Percentiles rank a stretch among this genome's conserved stretches.
Evolutionary conservation across 495 filamentous ascomycete species (phyloP).

Genomic region (Parathielavia appendiculata): DNA sequence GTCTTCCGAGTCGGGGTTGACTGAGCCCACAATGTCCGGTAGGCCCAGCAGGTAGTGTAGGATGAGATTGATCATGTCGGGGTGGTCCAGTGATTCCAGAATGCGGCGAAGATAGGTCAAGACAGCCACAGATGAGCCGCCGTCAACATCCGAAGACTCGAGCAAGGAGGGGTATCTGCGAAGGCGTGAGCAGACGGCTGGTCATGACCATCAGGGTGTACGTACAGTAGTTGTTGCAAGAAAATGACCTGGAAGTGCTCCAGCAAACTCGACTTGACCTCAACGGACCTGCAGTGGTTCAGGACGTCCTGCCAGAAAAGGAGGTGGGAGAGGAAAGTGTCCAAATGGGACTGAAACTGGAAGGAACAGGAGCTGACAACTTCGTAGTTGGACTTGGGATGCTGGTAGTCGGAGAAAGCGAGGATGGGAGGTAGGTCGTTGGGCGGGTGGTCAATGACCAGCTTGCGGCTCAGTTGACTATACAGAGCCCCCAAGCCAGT

Average conservation of each 20-base stretch:
- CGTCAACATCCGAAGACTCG: constrained; percentile 93
- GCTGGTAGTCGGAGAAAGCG: constrained; percentile 75
- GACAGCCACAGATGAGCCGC: constrained; percentile 92
- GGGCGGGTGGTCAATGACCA: constrained; percentile 55
- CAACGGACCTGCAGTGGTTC: constrained; percentile 85
- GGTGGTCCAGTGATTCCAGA: constrained; percentile 82
- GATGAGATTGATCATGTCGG: constrained; percentile 86
- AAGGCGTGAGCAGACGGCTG: constrained; percentile 15
- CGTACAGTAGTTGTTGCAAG: constrained; percentile 86
- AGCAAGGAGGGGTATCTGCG: constrained; percentile 86
- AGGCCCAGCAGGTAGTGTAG: constrained; percentile 87
- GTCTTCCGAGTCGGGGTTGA: constrained; percentile 24
- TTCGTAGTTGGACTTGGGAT: constrained; percentile 55
- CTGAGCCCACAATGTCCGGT: constrained; percentile 44
- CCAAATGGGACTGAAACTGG: constrained; percentile 72
- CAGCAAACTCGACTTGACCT: constrained; percentile 85
- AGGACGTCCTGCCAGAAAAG: constrained; percentile 98
- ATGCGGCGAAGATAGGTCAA: constrained; percentile 89
- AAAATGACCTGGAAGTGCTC: constrained; percentile 98
- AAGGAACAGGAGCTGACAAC: constrained; percentile 64
- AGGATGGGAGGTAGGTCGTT: constrained; percentile 74
- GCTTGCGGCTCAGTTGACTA: constrained; percentile 82
- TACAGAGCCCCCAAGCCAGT: constrained; percentile 92
- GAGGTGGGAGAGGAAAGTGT: constrained; percentile 90
- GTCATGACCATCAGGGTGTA: neutral